Evolutionary conservation across 2,329 filamentous ascomycete genomes (phyloP), one percentile per base, ranked within the genome.

Genomic region (Calonectria montana): DNA sequence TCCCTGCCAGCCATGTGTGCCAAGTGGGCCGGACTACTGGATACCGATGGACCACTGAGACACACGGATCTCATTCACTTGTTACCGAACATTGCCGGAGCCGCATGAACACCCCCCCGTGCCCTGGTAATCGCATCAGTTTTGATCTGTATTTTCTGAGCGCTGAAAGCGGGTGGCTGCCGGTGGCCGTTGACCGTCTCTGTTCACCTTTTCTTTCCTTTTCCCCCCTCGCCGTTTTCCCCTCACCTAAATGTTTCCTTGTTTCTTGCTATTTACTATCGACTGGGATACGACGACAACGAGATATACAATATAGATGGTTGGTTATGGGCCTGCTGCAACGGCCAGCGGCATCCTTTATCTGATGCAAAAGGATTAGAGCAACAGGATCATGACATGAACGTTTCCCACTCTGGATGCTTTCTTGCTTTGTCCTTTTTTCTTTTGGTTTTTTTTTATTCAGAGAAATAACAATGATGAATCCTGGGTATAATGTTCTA

Each of bases 71-170:
- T 74, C 57, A 48, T 71, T 76, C 67, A 67, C n/a, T 57, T 59
- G 74, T 79, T 77, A 64, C 77, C 76, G 76, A 79, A 67, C 64
- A 67, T 71, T 72, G 67, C 74, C 76, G 77, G 70, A 67, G 69
- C 66, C 53, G 70, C 74, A 78, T 74, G 70, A 74, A 75, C 75
- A 48, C 72, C 61, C 68, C 68, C 70, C 70, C 69, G 65, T 72
- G 61, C 72, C 77, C 63, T 73, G 77, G 61, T 53, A 71, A 61
- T 66, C 59, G 25, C 66, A 63, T 70, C 55, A 35, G 31, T 66
- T 47, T 64, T 27, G 61, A 18, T 18, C 37, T 53, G 62, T 63
- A 63, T 47, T 39, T n/a, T 29, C 35, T 45, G 35, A 27, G 47
- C 23, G 39, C 16, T 61, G 35, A 41, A 31, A 37, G 48, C 55